These are phyloP conservation scores for Colletotrichum lupini DNA, from an alignment of 2,329 filamentous ascomycete genomes.

Conservation along the genomic window DNA sequence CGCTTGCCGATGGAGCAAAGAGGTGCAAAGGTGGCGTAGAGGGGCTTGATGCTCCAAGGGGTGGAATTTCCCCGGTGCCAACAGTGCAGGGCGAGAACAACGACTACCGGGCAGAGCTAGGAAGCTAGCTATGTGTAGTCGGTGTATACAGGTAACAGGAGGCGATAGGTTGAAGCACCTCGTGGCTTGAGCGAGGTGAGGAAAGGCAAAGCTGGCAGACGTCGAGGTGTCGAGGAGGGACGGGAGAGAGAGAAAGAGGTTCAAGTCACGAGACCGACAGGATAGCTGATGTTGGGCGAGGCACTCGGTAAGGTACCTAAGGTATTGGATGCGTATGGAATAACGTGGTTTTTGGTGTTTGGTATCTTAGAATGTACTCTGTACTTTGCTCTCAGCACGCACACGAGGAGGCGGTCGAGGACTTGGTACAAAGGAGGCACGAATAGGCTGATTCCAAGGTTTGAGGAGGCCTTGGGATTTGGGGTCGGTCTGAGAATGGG, in stretches of 20 bases:
- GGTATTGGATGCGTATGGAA: too few relatives aligned
- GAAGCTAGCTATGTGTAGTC: background rate
- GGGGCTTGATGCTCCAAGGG: conserved; percentile 16
- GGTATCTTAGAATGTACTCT: background rate
- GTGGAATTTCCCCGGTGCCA: background rate
- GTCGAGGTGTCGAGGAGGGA: background rate
- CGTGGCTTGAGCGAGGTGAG: background rate
- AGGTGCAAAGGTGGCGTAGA: conserved; percentile 14
- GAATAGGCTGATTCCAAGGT: background rate
- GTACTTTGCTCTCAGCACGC: background rate
- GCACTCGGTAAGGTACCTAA: too few relatives aligned
- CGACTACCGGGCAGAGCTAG: conserved; percentile 18
- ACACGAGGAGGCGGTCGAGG: background rate
- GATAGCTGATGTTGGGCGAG: background rate
- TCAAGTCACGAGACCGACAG: conserved; percentile 30
- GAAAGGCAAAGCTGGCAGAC: background rate
- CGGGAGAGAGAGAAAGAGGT: background rate
- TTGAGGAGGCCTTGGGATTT: background rate
- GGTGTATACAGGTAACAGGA: background rate
- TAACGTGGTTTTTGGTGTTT: background rate
- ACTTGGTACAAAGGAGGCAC: background rate
- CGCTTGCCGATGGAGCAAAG: background rate
- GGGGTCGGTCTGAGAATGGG: too few relatives aligned
- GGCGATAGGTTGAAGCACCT: conserved; percentile 18
- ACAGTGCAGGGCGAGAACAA: background rate